Evolutionary conservation across 2,329 filamentous ascomycete genomes (phyloP).

Genomic region (Penicillium sp.): DNA sequence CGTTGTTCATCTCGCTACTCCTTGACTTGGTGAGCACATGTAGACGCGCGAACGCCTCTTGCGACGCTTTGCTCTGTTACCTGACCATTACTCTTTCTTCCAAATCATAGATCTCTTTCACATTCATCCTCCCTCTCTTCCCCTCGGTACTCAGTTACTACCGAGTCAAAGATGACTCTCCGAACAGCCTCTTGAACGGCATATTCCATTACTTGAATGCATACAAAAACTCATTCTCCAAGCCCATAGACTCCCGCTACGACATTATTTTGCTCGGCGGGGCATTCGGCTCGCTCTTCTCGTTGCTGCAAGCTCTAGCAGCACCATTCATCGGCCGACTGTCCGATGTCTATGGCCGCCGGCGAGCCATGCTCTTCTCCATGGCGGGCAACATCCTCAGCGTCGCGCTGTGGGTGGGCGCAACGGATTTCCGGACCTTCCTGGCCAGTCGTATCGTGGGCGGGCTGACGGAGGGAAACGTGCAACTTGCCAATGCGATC

Average conservation of each 20-base stretch:
- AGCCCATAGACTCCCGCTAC: constrained; percentile 90
- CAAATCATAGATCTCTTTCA: background rate
- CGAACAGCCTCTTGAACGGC: background rate
- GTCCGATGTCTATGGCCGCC: background rate
- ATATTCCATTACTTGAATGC: background rate
- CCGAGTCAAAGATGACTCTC: background rate
- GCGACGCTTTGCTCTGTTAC: background rate
- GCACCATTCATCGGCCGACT: constrained; percentile 62
- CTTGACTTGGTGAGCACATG: background rate
- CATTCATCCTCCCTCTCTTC: background rate
- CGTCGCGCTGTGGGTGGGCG: constrained; percentile 88
- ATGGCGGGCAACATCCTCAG: constrained; percentile 92
- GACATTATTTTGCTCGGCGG: constrained; percentile 94
- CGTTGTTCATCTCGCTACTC: background rate
- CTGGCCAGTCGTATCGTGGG: constrained; percentile 86
- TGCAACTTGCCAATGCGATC: constrained; percentile 92
- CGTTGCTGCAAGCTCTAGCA: constrained; percentile 84
- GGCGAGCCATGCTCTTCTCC: constrained; percentile 83
- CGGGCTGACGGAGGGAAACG: constrained; percentile 90
- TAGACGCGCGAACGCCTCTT: background rate
- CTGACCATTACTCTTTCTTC: background rate
- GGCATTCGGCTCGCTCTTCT: constrained; percentile 88
- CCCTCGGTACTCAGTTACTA: background rate
- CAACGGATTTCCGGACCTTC: constrained; percentile 92
- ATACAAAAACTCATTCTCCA: constrained; percentile 59